A percentile compares a stretch with the other conserved stretches of the same genome.
Conservation (phyloP, 108 stramenopile genomes). For the Nannochloropsis salina region DNA sequence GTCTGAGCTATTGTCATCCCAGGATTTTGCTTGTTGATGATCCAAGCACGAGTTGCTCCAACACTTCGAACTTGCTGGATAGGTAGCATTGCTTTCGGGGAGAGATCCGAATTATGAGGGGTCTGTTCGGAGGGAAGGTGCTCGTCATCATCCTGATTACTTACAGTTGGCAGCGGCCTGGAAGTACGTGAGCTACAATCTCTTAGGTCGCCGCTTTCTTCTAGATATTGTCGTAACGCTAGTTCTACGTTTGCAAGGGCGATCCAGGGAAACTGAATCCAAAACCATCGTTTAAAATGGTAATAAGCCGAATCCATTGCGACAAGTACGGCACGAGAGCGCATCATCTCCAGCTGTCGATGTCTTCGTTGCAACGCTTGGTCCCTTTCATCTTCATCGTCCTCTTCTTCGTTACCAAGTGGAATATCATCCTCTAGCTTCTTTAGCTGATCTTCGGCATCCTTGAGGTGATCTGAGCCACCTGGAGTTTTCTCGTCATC, state of each 20-base stretch:
- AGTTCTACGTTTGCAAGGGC: slow-evolving; percentile 49
- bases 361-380: slow-evolving; percentile 6
- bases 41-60: background rate
- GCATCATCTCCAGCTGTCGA: background rate
- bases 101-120: background rate
- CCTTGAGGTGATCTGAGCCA: background rate
- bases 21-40: background rate
- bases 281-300: slow-evolving; percentile 63
- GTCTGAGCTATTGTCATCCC: background rate
- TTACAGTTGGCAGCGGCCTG: background rate
- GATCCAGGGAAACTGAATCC: slow-evolving; percentile 69
- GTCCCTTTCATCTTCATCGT: background rate
- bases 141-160: background rate
- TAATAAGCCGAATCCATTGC: slow-evolving; percentile 37
- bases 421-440: background rate
- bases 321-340: background rate
- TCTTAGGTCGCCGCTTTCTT: background rate
- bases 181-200: background rate
- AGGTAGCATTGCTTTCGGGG: background rate
- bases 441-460: background rate
- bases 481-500: background rate
- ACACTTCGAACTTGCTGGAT: background rate
- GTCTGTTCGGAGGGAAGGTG: background rate
- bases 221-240: background rate
- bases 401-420: background rate